These are phyloP conservation scores for Calonectria pseudoreteaudii DNA, from an alignment of 2,329 filamentous ascomycete species.

Conservation along the genomic window DNA sequence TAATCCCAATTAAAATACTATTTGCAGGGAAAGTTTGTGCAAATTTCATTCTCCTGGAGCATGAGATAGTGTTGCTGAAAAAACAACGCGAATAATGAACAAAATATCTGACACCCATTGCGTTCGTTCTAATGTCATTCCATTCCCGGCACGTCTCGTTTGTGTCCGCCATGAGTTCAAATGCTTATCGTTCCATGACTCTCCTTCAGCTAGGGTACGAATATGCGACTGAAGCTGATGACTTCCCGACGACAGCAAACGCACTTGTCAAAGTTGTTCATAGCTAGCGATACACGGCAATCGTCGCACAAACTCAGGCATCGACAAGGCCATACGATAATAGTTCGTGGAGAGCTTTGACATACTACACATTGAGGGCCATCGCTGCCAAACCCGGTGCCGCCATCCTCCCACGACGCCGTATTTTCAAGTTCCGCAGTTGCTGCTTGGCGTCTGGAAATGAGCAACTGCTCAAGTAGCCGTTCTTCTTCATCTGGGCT, in stretches of 20 bases:
- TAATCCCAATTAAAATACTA: slow-evolving; percentile 56
- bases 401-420: slow-evolving; percentile 75
- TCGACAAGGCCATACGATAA: slow-evolving; percentile 96
- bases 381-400: slow-evolving; percentile 75
- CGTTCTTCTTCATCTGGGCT: slow-evolving; percentile 70
- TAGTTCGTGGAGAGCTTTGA: slow-evolving; percentile 84
- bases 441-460: slow-evolving; percentile 58
- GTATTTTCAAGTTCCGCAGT: slow-evolving; percentile 24
- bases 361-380: slow-evolving; percentile 94
- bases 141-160: not conserved
- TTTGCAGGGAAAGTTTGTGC: not conserved
- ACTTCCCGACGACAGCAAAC: slow-evolving; percentile 94
- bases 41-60: not conserved
- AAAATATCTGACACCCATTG: slow-evolving; percentile 1
- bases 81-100: slow-evolving; percentile 5
- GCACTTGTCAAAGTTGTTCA: slow-evolving; percentile 97
- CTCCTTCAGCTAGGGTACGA: slow-evolving; percentile 70
- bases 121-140: slow-evolving; percentile 6
- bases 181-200: not conserved
- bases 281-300: slow-evolving; percentile 90
- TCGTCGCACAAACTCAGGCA: slow-evolving; percentile 96
- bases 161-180: not conserved
- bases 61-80: not conserved
- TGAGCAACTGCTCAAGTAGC: slow-evolving; percentile 70
- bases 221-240: slow-evolving; percentile 89